phyloP scores from a whole-genome alignment of 257 asterid species.

The Hygrophila difformis region DNA sequence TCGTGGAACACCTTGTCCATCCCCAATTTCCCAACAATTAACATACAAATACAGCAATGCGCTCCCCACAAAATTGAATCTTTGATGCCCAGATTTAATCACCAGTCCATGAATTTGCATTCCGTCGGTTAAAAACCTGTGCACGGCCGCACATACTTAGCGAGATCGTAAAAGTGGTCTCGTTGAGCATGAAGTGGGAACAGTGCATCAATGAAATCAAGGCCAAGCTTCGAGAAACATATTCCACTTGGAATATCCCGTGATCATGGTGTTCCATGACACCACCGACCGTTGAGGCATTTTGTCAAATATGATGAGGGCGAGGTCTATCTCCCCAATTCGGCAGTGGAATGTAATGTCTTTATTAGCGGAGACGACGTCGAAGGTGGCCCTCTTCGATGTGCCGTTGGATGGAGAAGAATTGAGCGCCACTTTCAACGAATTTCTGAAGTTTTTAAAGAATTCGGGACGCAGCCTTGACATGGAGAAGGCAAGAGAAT shows the following conservation, averaged over 20 bases:
- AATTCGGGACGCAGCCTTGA: conserved; percentile 16
- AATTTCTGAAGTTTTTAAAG: conserved; percentile 18
- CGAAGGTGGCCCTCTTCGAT: conserved; percentile 26
- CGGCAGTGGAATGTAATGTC: conserved; percentile 20
- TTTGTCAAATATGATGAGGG: conserved; percentile 56
- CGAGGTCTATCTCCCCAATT: conserved; percentile 36
- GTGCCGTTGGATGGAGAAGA: conserved; percentile 20
- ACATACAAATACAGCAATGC: conserved; percentile 45
- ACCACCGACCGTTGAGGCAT: conserved; percentile 61
- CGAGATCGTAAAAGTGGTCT: conserved; percentile 40
- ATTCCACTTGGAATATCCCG: conserved; percentile 49
- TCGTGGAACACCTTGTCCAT: conserved; percentile 54
- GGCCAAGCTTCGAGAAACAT: conserved; percentile 20
- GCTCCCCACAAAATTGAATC: conserved; percentile 52
- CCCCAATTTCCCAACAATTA: conserved; percentile 28
- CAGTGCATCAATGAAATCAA: conserved; percentile 47
- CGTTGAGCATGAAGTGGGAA: conserved; percentile 36
- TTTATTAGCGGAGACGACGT: conserved; percentile 36
- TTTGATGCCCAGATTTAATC: conserved; percentile 43
- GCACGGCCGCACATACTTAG: conserved; percentile 55
- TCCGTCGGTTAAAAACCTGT: conserved; percentile 30
- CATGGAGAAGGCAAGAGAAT: no score
- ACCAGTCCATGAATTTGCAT: conserved; percentile 51
- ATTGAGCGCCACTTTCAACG: conserved; percentile 22
- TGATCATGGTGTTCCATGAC: conserved; percentile 77